A percentile compares a stretch with the other conserved stretches of the same genome.
Conservation (phyloP, 2,329 filamentous ascomycete species). For the Apiospora hydei region DNA sequence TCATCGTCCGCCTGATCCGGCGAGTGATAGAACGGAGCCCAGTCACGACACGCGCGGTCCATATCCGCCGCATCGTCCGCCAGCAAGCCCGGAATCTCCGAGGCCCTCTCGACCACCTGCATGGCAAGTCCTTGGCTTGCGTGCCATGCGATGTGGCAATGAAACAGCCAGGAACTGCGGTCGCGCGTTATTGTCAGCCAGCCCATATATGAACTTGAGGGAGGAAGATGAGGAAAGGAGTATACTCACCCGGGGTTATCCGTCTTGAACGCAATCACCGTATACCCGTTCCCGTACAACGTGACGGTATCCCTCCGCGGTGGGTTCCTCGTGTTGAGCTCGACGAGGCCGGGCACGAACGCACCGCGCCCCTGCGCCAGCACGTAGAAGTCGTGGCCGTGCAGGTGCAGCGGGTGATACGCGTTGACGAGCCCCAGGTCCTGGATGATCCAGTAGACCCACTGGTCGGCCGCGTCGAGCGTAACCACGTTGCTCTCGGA, state of each 20-base stretch:
- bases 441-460: conserved; percentile 39
- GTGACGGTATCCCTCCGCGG: conserved; percentile 53
- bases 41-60: neutral
- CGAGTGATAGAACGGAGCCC: conserved; percentile 3
- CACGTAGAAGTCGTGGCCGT: conserved; percentile 48
- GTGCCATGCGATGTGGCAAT: conserved; percentile 51
- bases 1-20: neutral
- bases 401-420: conserved; percentile 48
- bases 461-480: conserved; percentile 33
- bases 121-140: conserved; percentile 54
- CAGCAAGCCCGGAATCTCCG: neutral
- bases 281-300: conserved; percentile 49
- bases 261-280: conserved; percentile 54
- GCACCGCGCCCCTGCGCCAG: conserved; percentile 35
- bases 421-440: neutral
- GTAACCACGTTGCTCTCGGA: conserved; percentile 33
- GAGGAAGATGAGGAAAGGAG: neutral
- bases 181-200: neutral
- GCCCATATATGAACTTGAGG: neutral
- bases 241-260: conserved; percentile 51
- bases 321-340: conserved; percentile 48
- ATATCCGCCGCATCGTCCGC: neutral
- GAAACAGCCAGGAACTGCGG: conserved; percentile 48
- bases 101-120: conserved; percentile 51
- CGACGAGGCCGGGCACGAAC: neutral